Evolutionary conservation across 2,329 filamentous ascomycete genomes (phyloP).

Genomic region (Diaporthe nobilis): DNA sequence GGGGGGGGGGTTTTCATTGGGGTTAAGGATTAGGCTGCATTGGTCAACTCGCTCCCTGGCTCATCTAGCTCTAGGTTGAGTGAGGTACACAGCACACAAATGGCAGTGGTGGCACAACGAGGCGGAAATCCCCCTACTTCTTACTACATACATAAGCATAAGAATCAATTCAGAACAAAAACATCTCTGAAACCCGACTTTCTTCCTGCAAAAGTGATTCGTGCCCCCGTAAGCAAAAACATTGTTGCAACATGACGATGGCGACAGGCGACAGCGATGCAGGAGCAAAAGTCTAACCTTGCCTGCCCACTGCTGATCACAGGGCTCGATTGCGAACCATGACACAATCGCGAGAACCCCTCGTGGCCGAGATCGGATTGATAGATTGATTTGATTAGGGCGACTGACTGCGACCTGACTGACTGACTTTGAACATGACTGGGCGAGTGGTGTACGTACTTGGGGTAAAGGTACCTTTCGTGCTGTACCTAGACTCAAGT

Average conservation of each 20-base stretch:
- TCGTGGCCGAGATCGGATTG: slow-evolving; percentile 21
- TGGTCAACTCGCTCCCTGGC: slow-evolving; percentile 33
- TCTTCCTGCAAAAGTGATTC: neutral
- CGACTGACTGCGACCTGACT: neutral
- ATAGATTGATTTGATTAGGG: neutral
- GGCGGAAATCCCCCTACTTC: slow-evolving; percentile 1
- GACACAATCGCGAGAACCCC: slow-evolving; percentile 13
- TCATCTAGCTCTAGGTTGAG: slow-evolving; percentile 34
- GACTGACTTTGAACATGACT: slow-evolving; percentile 6
- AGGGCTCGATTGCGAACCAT: slow-evolving; percentile 17
- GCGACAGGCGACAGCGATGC: neutral
- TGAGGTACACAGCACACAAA: slow-evolving; percentile 14
- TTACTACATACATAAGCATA: slow-evolving; percentile 26
- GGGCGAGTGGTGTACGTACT: neutral
- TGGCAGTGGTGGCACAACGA: slow-evolving; percentile 12
- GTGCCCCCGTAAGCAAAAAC: neutral
- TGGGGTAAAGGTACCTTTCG: slow-evolving; percentile 2
- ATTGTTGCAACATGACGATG: neutral
- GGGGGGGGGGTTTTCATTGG: slow-evolving; percentile 10
- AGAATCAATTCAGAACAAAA: slow-evolving; percentile 21
- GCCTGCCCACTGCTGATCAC: slow-evolving; percentile 28
- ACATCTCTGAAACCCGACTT: slow-evolving; percentile 12
- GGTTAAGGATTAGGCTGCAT: neutral
- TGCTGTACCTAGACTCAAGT: neutral
- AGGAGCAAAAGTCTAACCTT: slow-evolving; percentile 11